Conservation (phyloP, 257 asterid species). For the Cordia subcordata region DNA sequence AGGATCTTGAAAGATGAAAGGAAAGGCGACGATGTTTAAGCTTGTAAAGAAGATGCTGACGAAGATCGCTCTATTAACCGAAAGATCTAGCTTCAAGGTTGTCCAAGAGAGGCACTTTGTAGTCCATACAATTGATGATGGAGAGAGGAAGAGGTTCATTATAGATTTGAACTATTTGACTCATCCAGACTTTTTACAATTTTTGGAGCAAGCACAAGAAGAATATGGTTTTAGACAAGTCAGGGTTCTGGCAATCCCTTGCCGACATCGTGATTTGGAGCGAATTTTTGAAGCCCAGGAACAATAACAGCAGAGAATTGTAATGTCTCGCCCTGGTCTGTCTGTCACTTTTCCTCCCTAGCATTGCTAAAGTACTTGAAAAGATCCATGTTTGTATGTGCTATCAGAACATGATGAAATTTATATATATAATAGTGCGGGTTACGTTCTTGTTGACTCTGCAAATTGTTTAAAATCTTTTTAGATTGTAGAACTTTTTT, state of each 20-base stretch:
- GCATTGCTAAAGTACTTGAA: too few relatives aligned
- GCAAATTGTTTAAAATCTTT: too few relatives aligned
- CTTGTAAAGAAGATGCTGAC: slow-evolving; percentile 15
- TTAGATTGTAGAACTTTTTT: too few relatives aligned
- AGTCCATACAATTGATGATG: slow-evolving; percentile 39
- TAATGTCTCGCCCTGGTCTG: too few relatives aligned
- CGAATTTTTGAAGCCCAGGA: slow-evolving; percentile 23
- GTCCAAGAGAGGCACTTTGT: slow-evolving; percentile 54
- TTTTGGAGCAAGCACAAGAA: slow-evolving; percentile 40
- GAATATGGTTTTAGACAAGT: slow-evolving; percentile 45
- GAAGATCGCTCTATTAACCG: slow-evolving; percentile 1
- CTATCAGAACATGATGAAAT: too few relatives aligned
- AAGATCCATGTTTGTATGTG: too few relatives aligned
- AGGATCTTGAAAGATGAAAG: slow-evolving; percentile 17
- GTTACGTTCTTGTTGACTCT: too few relatives aligned
- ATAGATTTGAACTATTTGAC: slow-evolving; percentile 29
- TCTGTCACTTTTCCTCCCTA: too few relatives aligned
- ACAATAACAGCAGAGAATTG: not conserved
- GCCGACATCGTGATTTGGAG: slow-evolving; percentile 36
- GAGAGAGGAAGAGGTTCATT: slow-evolving; percentile 33
- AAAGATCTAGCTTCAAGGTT: slow-evolving; percentile 12
- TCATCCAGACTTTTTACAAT: slow-evolving; percentile 38
- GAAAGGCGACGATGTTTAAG: slow-evolving; percentile 19
- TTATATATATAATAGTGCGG: too few relatives aligned
- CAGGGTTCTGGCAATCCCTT: slow-evolving; percentile 49